phyloP scores from a whole-genome alignment of 805 yeast genomes.

The Hanseniaspora nectarophila region DNA sequence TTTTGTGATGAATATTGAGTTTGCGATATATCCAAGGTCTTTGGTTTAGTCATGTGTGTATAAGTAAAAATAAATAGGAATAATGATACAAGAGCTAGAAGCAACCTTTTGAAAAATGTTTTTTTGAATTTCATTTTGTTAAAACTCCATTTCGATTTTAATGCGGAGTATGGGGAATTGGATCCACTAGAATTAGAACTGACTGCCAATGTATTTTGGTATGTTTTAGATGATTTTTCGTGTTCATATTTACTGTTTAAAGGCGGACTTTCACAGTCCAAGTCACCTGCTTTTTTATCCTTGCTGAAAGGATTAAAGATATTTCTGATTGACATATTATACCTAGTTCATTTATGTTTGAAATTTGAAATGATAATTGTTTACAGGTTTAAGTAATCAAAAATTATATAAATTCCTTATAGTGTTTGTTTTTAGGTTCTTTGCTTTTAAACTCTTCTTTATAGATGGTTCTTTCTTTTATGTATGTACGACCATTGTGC shows the following conservation, averaged over 20 bases:
- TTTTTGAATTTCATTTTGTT: background rate
- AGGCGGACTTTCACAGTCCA: background rate
- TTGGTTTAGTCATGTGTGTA: background rate
- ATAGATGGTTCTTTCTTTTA: too few relatives aligned
- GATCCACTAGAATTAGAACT: background rate
- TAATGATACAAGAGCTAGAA: background rate
- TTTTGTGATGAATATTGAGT: constrained; percentile 19
- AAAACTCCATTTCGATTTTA: background rate
- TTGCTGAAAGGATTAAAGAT: background rate
- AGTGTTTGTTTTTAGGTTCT: too few relatives aligned
- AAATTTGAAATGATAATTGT: background rate
- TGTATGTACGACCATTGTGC: too few relatives aligned
- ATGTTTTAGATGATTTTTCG: background rate
- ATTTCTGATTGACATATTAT: background rate
- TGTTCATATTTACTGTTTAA: background rate
- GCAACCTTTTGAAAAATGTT: background rate
- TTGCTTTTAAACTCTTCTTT: too few relatives aligned
- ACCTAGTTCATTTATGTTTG: background rate
- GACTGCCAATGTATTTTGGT: background rate
- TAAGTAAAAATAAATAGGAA: background rate
- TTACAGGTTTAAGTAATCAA: too few relatives aligned
- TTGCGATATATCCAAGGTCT: constrained; percentile 12
- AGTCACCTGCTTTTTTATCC: background rate
- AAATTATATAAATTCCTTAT: too few relatives aligned
- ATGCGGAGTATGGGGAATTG: background rate